phyloP scores from a whole-genome alignment of 1,139 yeast species.

The Pichia sp. region DNA sequence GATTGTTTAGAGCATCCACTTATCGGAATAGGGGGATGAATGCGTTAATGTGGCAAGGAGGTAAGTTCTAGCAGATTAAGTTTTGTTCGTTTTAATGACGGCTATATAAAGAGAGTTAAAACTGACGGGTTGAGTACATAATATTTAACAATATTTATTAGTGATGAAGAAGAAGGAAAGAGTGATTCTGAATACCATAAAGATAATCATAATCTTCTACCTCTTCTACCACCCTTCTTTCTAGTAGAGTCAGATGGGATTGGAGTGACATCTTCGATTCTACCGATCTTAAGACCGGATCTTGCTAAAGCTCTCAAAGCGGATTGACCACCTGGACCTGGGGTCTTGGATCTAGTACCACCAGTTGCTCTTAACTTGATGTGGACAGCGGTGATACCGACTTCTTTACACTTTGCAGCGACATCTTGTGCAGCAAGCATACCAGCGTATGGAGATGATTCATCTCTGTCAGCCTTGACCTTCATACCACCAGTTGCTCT shows the following conservation, averaged over 20 bases:
- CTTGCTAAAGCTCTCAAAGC: conserved; percentile 99
- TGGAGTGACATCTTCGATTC: conserved; percentile 99
- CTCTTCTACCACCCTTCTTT: conserved; percentile 99
- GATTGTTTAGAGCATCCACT: no score
- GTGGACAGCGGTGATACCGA: conserved; percentile 99
- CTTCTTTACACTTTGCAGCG: conserved; percentile 98
- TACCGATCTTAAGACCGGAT: conserved; percentile 99
- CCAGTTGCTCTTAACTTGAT: conserved; percentile 99
- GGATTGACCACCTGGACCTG: conserved; percentile 99
- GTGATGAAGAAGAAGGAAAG: no score
- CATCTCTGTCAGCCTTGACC: conserved; percentile 99
- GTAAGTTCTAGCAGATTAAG: no score
- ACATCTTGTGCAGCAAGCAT: conserved; percentile 99
- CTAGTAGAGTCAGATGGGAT: conserved; percentile 99
- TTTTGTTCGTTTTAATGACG: no score
- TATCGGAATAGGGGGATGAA: no score
- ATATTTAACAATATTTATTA: no score
- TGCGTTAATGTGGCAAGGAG: no score
- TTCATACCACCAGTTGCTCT: conserved; percentile 99
- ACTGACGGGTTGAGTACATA: no score
- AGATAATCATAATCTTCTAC: conserved; percentile 91
- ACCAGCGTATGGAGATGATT: conserved; percentile 99
- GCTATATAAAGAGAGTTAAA: no score
- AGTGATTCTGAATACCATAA: no score
- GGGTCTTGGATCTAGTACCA: conserved; percentile 99